Conservation (phyloP, 306 rosid genomes). For the Pterocarpus santalinus region DNA sequence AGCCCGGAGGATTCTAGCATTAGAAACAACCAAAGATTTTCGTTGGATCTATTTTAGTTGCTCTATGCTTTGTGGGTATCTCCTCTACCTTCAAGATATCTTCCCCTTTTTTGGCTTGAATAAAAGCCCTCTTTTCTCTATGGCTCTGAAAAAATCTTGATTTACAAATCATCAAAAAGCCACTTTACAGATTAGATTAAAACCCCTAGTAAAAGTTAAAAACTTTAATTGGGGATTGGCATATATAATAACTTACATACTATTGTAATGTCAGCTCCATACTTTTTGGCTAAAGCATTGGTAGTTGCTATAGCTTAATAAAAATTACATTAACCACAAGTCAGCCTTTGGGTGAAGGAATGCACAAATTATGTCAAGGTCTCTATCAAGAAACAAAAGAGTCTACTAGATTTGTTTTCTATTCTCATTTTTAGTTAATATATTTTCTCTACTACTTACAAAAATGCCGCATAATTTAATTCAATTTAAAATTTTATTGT, state of each 20-base stretch:
- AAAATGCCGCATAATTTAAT: no score
- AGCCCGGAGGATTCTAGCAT: no score
- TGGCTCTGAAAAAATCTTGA: slow-evolving; percentile 30
- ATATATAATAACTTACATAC: slow-evolving; percentile 66
- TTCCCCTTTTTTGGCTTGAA: no score
- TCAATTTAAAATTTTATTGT: no score
- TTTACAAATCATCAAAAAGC: slow-evolving; percentile 26
- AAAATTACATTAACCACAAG: slow-evolving; percentile 19
- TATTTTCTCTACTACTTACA: no score
- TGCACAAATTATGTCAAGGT: slow-evolving; percentile 7
- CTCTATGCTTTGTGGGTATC: no score
- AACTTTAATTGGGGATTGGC: slow-evolving; percentile 11
- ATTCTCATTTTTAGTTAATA: neutral
- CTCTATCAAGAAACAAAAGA: neutral
- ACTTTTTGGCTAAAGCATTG: slow-evolving; percentile 84
- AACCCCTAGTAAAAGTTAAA: slow-evolving; percentile 23
- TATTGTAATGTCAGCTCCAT: slow-evolving; percentile 94
- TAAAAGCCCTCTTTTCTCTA: neutral
- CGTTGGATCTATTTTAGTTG: no score
- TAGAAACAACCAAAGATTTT: no score
- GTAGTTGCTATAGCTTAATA: slow-evolving; percentile 77
- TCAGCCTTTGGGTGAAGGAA: slow-evolving; percentile 27
- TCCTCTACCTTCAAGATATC: no score
- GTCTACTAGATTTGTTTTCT: neutral
- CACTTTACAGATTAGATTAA: slow-evolving; percentile 34